Evolutionary conservation across 495 filamentous ascomycete genomes (phyloP).

Genomic region (Beverwykella pulmonaria): DNA sequence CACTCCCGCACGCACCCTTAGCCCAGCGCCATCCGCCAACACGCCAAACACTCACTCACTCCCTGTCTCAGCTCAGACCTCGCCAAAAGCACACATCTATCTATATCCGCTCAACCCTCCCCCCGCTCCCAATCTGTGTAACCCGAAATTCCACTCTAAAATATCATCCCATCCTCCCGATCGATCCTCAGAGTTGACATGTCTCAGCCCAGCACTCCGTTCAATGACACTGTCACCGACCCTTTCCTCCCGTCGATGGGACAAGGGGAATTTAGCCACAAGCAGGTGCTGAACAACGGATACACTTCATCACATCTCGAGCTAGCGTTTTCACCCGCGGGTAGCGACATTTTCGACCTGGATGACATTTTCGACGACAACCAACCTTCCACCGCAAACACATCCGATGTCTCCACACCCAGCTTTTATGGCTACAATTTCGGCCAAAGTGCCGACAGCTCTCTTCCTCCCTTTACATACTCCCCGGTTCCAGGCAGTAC

Average conservation of each 20-base stretch:
- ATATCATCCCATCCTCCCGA: neutral
- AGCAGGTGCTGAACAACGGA: neutral
- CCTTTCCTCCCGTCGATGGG: neutral
- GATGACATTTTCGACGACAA: neutral
- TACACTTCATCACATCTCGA: neutral
- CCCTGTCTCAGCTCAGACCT: slow-evolving; percentile 20
- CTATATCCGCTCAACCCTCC: slow-evolving; percentile 7
- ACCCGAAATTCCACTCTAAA: neutral
- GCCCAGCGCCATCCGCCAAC: neutral
- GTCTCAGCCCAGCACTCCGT: slow-evolving; percentile 7
- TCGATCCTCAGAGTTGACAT: slow-evolving; percentile 5
- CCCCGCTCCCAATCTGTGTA: neutral
- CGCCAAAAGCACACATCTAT: neutral
- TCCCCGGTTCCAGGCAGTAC: neutral
- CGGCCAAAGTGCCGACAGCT: neutral
- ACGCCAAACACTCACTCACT: neutral
- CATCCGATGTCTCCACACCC: slow-evolving; percentile 1
- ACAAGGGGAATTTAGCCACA: neutral
- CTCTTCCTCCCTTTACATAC: neutral
- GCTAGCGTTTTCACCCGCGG: neutral
- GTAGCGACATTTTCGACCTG: slow-evolving; percentile 1
- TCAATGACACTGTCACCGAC: neutral
- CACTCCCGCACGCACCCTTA: neutral
- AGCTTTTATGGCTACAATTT: slow-evolving; percentile 1
- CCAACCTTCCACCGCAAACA: neutral